These are phyloP conservation scores for Paecilomyces sp. DNA, from an alignment of 2,329 filamentous ascomycete species.

Conservation along the genomic window DNA sequence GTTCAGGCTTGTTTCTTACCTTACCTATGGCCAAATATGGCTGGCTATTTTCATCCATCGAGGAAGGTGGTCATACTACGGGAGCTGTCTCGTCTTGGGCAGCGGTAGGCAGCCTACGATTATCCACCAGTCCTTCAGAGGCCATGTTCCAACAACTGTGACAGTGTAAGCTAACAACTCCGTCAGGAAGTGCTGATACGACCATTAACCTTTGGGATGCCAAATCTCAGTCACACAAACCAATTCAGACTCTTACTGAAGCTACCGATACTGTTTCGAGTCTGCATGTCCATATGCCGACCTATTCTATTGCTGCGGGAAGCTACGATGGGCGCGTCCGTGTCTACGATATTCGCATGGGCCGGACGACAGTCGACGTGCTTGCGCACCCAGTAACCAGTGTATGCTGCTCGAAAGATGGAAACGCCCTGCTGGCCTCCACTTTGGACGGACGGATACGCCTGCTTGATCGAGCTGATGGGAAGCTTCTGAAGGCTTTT, in stretches of 20 bases:
- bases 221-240: slow-evolving; percentile 33
- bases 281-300: slow-evolving; percentile 30
- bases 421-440: slow-evolving; percentile 65
- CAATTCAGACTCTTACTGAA: slow-evolving; percentile 35
- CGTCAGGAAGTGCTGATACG: slow-evolving; percentile 36
- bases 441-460: slow-evolving; percentile 69
- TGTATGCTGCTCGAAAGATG: slow-evolving; percentile 63
- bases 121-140: not conserved
- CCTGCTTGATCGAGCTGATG: slow-evolving; percentile 71
- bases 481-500: slow-evolving; percentile 67
- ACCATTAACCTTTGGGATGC: slow-evolving; percentile 37
- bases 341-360: slow-evolving; percentile 75
- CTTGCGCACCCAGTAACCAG: slow-evolving; percentile 65
- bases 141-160: not conserved
- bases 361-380: slow-evolving; percentile 62
- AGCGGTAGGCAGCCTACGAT: not conserved
- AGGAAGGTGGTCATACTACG: not conserved
- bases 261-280: slow-evolving; percentile 35
- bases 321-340: slow-evolving; percentile 81
- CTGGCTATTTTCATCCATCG: not conserved
- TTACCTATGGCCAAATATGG: no score
- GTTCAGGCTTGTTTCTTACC: slow-evolving; percentile 1
- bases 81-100: not conserved
- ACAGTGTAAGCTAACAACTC: slow-evolving; percentile 2
- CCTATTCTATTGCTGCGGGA: slow-evolving; percentile 56